Evolutionary conservation across 169 alveolate species (phyloP).

Genomic region (Pseudocohnilembus persalinus): DNA sequence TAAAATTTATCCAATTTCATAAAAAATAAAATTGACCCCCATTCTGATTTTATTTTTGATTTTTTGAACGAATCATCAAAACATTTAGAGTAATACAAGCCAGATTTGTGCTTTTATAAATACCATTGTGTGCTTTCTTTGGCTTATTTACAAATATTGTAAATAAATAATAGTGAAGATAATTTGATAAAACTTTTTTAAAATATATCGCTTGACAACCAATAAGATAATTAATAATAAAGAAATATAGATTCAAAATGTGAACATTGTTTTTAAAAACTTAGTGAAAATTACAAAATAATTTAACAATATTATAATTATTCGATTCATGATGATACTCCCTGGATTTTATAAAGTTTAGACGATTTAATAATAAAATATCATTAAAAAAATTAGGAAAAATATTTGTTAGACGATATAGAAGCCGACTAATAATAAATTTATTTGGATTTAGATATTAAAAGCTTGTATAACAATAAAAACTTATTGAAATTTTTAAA

Average conservation of each 20-base stretch:
- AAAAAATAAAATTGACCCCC: too few relatives aligned
- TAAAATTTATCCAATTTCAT: neutral
- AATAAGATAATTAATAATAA: too few relatives aligned
- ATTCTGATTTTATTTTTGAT: too few relatives aligned
- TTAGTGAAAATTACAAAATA: neutral
- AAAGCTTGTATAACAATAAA: too few relatives aligned
- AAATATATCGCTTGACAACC: neutral
- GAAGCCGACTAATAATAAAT: too few relatives aligned
- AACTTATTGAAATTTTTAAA: neutral
- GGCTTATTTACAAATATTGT: neutral
- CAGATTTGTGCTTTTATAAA: neutral
- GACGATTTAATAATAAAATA: neutral
- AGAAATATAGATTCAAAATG: neutral
- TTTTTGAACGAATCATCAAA: too few relatives aligned
- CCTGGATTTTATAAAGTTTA: neutral
- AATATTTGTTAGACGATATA: neutral
- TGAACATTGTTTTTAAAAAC: neutral
- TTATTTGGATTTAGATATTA: neutral
- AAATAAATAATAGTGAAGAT: neutral
- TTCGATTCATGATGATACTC: neutral
- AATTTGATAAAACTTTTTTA: too few relatives aligned
- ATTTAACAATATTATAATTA: too few relatives aligned
- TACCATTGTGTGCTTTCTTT: neutral
- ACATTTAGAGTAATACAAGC: neutral
- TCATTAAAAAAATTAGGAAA: neutral